Base-by-base conservation (phyloP, 1,284 basidiomycete species). In the Trichosporon sp. region DNA sequence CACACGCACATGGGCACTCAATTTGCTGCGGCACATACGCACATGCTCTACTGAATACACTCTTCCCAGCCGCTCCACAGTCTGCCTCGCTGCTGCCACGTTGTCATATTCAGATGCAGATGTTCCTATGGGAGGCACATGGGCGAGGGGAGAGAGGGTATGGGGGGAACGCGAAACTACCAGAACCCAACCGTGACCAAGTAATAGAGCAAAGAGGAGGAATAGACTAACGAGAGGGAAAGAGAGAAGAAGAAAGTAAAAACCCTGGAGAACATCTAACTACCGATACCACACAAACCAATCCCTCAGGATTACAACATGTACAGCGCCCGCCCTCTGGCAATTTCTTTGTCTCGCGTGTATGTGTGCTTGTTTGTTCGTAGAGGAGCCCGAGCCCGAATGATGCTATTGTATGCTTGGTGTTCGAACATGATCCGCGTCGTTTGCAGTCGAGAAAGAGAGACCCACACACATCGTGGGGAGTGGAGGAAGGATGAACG, bases 241-340 rank as follows among this genome's bases (percentile, higher is more conserved):
- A 35, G 37, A n/a, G 32, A 63, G 31, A 11, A 26, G 26, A 26
- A 26, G 31, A 61, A 61, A 12, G 4, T 7, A 4, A 35, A 26
- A 61, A 37, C 31, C 59, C 59, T 35, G 31, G 59, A 35, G 16
- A 63, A 63, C 56, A 31, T 31, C 31, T 32, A 61, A 32, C 26
- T 31, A 63, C 32, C 59, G 4, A 4, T 5, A 59, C 54, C 59
- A 61, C 59, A 63, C 59, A 35, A 10, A 63, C 59, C 59, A 63
- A 63, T 63, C 59, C 59, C 59, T 35, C 59, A 63, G 59, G 59
- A 63, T 63, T 63, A 63, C 59, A 63, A 63, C 59, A 63, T 63
- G 59, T 63, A 63, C 59, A 63, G 59, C 59, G 59, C 26, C 26
- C 26, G 26, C 32, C 51, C 59, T 63, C 31, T 32, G 59, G 32